phyloP scores from a whole-genome alignment of 1,284 basidiomycete species.

The Tranzscheliella williamsii region DNA sequence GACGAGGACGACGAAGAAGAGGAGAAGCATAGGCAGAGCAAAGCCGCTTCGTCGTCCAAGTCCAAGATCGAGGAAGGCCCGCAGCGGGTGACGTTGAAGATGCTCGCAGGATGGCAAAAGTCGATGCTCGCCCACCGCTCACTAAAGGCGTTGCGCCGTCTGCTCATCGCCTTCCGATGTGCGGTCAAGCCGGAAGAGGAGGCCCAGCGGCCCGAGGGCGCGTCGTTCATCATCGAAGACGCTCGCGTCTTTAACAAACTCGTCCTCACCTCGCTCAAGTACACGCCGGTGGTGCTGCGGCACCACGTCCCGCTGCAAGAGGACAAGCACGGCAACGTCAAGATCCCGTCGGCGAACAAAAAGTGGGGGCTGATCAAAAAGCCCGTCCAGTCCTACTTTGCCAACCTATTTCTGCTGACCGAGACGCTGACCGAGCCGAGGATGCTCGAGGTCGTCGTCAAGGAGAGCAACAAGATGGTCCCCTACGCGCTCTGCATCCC shows the following conservation, averaged over 20 bases:
- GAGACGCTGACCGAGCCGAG: conserved; percentile 49
- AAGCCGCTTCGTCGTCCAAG: conserved; percentile 14
- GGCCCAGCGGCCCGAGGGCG: conserved; percentile 23
- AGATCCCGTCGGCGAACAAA: conserved; percentile 64
- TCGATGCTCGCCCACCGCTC: conserved; percentile 86
- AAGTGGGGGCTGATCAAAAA: conserved; percentile 74
- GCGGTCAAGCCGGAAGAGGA: conserved; percentile 53
- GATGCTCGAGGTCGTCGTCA: conserved; percentile 67
- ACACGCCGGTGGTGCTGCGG: conserved; percentile 84
- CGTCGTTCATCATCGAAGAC: conserved; percentile 51
- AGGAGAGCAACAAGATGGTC: conserved; percentile 56
- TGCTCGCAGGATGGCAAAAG: conserved; percentile 84
- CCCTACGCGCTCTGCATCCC: conserved; percentile 53
- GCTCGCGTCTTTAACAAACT: conserved; percentile 78
- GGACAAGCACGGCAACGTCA: conserved; percentile 43
- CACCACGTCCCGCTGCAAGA: conserved; percentile 86
- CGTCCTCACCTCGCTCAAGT: conserved; percentile 81
- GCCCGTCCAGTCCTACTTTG: conserved; percentile 72
- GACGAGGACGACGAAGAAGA: conserved; percentile 41
- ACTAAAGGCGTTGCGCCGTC: conserved; percentile 78
- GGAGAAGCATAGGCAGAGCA: conserved; percentile 3
- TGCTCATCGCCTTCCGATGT: conserved; percentile 66
- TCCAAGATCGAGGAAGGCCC: conserved; percentile 15
- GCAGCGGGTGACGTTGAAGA: conserved; percentile 71
- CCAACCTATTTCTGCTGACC: conserved; percentile 52